These are phyloP conservation scores for Candida neerlandica DNA, from an alignment of 1,139 yeast genomes.

Conservation along the genomic window DNA sequence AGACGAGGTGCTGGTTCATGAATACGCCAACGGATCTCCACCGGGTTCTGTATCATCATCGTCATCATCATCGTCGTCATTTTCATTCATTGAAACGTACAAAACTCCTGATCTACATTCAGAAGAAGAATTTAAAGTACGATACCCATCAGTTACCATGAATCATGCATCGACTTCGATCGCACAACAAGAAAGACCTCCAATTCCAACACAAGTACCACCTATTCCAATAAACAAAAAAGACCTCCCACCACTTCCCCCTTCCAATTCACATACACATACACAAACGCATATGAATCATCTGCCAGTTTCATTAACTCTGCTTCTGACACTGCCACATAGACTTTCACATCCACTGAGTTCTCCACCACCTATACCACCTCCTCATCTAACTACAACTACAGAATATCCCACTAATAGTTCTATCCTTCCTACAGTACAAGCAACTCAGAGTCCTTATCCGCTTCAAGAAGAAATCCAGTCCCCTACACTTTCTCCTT, in stretches of 20 bases:
- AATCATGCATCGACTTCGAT: not conserved
- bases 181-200: slow-evolving; percentile 8
- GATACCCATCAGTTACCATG: slow-evolving; percentile 6
- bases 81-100: slow-evolving; percentile 4
- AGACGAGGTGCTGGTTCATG: not conserved
- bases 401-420: not conserved
- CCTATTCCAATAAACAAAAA: slow-evolving; percentile 7
- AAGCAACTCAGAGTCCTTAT: slow-evolving; percentile 3
- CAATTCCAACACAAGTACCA: slow-evolving; percentile 8
- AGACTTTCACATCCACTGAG: not conserved
- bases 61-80: slow-evolving; percentile 3
- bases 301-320: not conserved
- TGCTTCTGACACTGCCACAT: not conserved
- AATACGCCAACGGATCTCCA: slow-evolving; percentile 1
- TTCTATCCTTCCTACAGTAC: not conserved
- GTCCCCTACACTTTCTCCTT: not conserved
- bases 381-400: slow-evolving; percentile 4
- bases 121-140: slow-evolving; percentile 6
- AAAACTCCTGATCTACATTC: slow-evolving; percentile 5
- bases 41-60: not conserved
- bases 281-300: not conserved
- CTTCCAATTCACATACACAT: too few species aligned
- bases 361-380: slow-evolving; percentile 9
- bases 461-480: not conserved
- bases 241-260: slow-evolving; percentile 6